Evolutionary conservation across 2,329 filamentous ascomycete species (phyloP).

Genomic region (Stylonectria norvegica): DNA sequence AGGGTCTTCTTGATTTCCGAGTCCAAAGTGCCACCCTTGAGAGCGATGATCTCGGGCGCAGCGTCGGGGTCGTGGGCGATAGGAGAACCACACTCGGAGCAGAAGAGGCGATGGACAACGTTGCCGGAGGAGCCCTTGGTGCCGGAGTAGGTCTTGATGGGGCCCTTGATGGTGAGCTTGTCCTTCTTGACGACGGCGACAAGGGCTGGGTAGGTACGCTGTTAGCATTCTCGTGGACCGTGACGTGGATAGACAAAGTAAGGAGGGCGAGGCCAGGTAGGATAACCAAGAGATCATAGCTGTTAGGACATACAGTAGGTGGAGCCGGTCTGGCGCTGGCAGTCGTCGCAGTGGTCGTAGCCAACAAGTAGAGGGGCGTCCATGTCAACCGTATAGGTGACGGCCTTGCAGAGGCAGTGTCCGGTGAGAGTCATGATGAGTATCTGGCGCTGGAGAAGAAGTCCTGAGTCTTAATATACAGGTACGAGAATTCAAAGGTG

Average conservation of each 20-base stretch:
- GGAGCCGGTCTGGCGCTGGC: slow-evolving; percentile 66
- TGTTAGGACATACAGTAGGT: slow-evolving; percentile 61
- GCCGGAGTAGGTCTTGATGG: slow-evolving; percentile 61
- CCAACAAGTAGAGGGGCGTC: slow-evolving; percentile 53
- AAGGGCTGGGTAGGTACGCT: slow-evolving; percentile 53
- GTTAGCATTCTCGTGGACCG: too few relatives aligned
- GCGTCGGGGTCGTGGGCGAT: slow-evolving; percentile 68
- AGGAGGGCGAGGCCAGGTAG: too few relatives aligned
- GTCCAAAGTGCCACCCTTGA: slow-evolving; percentile 65
- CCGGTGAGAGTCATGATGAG: slow-evolving; percentile 61
- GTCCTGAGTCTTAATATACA: neutral
- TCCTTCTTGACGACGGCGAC: slow-evolving; percentile 65
- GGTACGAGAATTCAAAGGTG: slow-evolving; percentile 9
- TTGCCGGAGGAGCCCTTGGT: slow-evolving; percentile 56
- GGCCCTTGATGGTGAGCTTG: slow-evolving; percentile 60
- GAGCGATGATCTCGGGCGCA: slow-evolving; percentile 66
- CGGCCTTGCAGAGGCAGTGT: slow-evolving; percentile 68
- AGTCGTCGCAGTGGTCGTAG: slow-evolving; percentile 72
- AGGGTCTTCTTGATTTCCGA: slow-evolving; percentile 63
- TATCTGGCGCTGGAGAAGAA: slow-evolving; percentile 2
- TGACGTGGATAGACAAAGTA: too few relatives aligned
- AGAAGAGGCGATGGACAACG: slow-evolving; percentile 65
- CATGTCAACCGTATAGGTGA: slow-evolving; percentile 62
- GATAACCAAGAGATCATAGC: too few relatives aligned
- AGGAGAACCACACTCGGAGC: slow-evolving; percentile 64